phyloP scores from a whole-genome alignment of 2,329 filamentous ascomycete species.

The Verticillium tricorpus region DNA sequence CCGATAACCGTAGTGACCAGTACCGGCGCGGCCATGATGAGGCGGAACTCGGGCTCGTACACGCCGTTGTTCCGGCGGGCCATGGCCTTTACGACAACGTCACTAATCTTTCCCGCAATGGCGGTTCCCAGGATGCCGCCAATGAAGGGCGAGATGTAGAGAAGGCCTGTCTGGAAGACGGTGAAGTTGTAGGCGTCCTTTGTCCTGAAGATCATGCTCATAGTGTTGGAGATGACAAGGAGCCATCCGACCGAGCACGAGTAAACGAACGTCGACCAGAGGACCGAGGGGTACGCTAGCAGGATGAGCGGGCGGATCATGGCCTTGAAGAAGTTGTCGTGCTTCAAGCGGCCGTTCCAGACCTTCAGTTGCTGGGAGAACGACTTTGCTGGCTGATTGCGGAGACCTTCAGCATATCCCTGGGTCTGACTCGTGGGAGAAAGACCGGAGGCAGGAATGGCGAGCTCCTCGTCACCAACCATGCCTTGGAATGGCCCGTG shows the following conservation, averaged over 20 bases:
- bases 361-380: slow-evolving; percentile 70
- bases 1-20: slow-evolving; percentile 75
- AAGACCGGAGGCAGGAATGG: too few species aligned
- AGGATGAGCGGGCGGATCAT: slow-evolving; percentile 78
- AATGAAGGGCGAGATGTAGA: slow-evolving; percentile 87
- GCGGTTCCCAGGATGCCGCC: slow-evolving; percentile 85
- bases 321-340: slow-evolving; percentile 76
- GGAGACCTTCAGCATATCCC: slow-evolving; percentile 64
- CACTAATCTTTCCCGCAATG: slow-evolving; percentile 83
- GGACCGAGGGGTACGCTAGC: slow-evolving; percentile 79
- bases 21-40: slow-evolving; percentile 83
- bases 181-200: slow-evolving; percentile 72
- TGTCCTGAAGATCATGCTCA: slow-evolving; percentile 74
- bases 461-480: too few species aligned
- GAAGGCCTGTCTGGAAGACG: slow-evolving; percentile 73
- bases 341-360: slow-evolving; percentile 72
- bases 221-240: slow-evolving; percentile 87
- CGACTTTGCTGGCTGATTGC: slow-evolving; percentile 61
- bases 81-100: slow-evolving; percentile 79
- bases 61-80: slow-evolving; percentile 82
- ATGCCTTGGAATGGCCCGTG: too few species aligned
- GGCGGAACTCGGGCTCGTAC: slow-evolving; percentile 79
- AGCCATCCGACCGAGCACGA: slow-evolving; percentile 89
- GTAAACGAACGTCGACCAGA: slow-evolving; percentile 86
- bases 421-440: slow-evolving; percentile 16